Base-by-base conservation (phyloP, 148 eudicot species). In the Cornus kousa region DNA sequence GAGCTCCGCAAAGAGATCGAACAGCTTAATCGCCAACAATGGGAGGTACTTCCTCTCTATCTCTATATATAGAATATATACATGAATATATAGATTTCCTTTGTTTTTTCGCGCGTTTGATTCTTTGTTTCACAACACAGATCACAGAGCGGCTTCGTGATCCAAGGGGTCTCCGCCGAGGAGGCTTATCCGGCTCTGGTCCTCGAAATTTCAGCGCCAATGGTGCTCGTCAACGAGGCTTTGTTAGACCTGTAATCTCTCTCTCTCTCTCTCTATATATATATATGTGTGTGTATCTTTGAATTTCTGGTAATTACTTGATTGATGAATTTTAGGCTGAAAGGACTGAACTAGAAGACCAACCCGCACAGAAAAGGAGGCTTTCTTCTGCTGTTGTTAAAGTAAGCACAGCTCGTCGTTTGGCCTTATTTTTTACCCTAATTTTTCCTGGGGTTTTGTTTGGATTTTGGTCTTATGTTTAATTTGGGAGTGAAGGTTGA, bases 81-180 rank as follows among this genome's bases (percentile, higher is more conserved):
- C 3, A 24, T 22, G 14, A 53, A 8, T 50, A 3, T 77, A 19
- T 65, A 10, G 20, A 1, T 20, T 24, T 43, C 57, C 22, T 22
- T 39, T 3, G 5, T 43, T 4, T 43, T 9, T 43, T 43, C 5
- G 48, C 12, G 53, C 12, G 59, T 3, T 12, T 53, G 17, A 53
- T 53, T 13, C 1, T 53, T 53, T 53, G 14, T 53, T 53, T 53
- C 59, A 53, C 59, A 17, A 57, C 64, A 12, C 82, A 95, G 97
- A 90, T 95, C 32, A 90, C 94, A 5, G 99, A 90, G 76, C 91
- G 99, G 76, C 90, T 95, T 65, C 90, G 93, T 64, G 94, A 95
- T 87, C 99, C 97, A 5, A 86, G 97, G 83, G 97, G 99, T 0
- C 82, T 95, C 69, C 94, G 99, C 20, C 91, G 97, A 17, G 97